Base-by-base conservation (phyloP, 371 early-diverging fungal genomes). In the Mortierella sp. region DNA sequence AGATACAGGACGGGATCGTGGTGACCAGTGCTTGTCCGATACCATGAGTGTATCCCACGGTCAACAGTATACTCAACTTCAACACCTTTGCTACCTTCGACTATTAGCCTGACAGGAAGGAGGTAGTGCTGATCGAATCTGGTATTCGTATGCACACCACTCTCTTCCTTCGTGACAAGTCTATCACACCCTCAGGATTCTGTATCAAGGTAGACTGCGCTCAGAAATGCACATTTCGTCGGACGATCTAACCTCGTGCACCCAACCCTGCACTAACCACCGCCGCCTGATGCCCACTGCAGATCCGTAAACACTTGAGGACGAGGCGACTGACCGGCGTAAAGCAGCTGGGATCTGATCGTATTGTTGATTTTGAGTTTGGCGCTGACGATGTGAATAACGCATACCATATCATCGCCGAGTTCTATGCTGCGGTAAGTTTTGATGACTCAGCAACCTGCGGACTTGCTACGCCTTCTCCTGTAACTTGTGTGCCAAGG, bases 61-160 rank as follows among this genome's bases (percentile, higher is more conserved):
- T n/a, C n/a, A n/a, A n/a, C n/a, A n/a, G n/a, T n/a, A n/a, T n/a
- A n/a, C n/a, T n/a, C n/a, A n/a, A n/a, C n/a, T n/a, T n/a, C n/a
- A n/a, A n/a, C n/a, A n/a, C n/a, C n/a, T n/a, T n/a, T n/a, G n/a
- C n/a, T n/a, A n/a, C n/a, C n/a, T 22, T 60, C n/a, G 17, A 17
- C 4, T n/a, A n/a, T 49, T 64, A 89, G 87, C 91, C 94, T 24
- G 95, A 96, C 64, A 71, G 82, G 55, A 98, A 98, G 63, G 94
- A 94, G 63, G 83, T 94, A 44, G 88, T 98, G 2, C 78, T 98
- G 53, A 83, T 98, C 28, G 98, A 98, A 78, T 93, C 94, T 0
- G 99, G 99, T 48, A 92, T 92, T 40, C 92, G 98, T 49, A 80
- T 97, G 54, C 98, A 98, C 82, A 87, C 94, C 1, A 98, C 98